Evolutionary conservation across 2,329 filamentous ascomycete species (phyloP), one percentile per base, ranked within the genome.

Genomic region (Alternaria panax): DNA sequence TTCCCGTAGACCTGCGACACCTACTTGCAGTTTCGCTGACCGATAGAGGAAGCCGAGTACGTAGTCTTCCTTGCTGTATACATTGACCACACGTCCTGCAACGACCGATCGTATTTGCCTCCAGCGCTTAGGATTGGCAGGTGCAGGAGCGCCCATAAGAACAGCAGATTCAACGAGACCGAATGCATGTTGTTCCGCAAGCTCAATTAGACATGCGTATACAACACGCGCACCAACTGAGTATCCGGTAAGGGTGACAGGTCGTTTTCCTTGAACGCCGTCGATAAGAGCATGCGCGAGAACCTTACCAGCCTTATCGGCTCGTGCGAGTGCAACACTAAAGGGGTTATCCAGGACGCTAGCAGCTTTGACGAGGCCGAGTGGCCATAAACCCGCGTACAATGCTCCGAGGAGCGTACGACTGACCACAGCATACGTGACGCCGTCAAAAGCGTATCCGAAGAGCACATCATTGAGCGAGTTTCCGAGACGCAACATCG

Each of bases 1-100:
- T 40, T 87, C 82, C 73, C 96, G 90, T 1, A 97, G 80, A 0
- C 93, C 93, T 0, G 93, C 92, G 34, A 96, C 87, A 5, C 93
- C 93, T 43, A 91, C 84, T 64, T 94, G 89, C 32, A 96, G 85
- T 63, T 90, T 93, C 43, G 91, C 92, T 7, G 91, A 89, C 25
- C 93, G 87, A 75, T 97, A 96, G 12, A 96, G 82, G 72, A 96
- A 93, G 1, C 88, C 92, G 0, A 97, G 86, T 30, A 97, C 88
- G 70, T 92, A 91, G 77, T 97, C 93, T 63, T 95, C 93, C 51
- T 90, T 87, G 4, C 91, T 94, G 78, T 90, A 96, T 7, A 93
- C 91, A 69, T 97, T 97, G 65, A 96, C 90, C 9, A 97, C 84
- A 59, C 90, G 86, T 3, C 92, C 92, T 0, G 90, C 86, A 1